These are phyloP conservation scores for Talaromyces adpressus DNA, from an alignment of 495 filamentous ascomycete species.

Conservation along the genomic window DNA sequence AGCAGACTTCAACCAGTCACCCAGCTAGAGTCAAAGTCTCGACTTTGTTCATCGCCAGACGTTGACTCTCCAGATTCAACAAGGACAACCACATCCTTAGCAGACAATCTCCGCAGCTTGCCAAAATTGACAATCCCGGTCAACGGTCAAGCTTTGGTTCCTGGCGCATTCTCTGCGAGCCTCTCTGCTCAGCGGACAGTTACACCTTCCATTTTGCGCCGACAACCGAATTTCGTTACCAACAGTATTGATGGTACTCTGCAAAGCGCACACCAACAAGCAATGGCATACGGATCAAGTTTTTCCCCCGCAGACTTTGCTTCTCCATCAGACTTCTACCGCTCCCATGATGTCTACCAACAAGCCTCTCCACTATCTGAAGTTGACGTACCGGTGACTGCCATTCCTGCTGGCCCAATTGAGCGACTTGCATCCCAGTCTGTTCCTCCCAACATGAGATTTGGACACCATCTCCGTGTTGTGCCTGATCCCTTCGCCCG, in stretches of 20 bases:
- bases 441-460: slow-evolving; percentile 86
- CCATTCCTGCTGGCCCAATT: slow-evolving; percentile 60
- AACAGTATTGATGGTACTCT: background rate
- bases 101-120: slow-evolving; percentile 42
- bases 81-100: slow-evolving; percentile 23
- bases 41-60: slow-evolving; percentile 27
- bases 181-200: slow-evolving; percentile 17
- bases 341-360: slow-evolving; percentile 45
- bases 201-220: slow-evolving; percentile 15
- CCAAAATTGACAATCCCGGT: slow-evolving; percentile 52
- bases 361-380: slow-evolving; percentile 80
- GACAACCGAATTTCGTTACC: slow-evolving; percentile 2
- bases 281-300: background rate
- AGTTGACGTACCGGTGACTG: slow-evolving; percentile 81
- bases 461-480: slow-evolving; percentile 16
- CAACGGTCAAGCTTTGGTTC: slow-evolving; percentile 12
- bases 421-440: slow-evolving; percentile 73
- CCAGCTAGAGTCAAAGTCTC: slow-evolving; percentile 42
- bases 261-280: background rate
- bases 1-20: slow-evolving; percentile 28
- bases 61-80: slow-evolving; percentile 33
- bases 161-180: slow-evolving; percentile 10
- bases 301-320: slow-evolving; percentile 18
- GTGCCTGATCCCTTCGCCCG: slow-evolving; percentile 39
- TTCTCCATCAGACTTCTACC: slow-evolving; percentile 23